A percentile compares a stretch with the other conserved stretches of the same genome.
Conservation (phyloP, 75 land plant species). For the Cunninghamia lanceolata region DNA sequence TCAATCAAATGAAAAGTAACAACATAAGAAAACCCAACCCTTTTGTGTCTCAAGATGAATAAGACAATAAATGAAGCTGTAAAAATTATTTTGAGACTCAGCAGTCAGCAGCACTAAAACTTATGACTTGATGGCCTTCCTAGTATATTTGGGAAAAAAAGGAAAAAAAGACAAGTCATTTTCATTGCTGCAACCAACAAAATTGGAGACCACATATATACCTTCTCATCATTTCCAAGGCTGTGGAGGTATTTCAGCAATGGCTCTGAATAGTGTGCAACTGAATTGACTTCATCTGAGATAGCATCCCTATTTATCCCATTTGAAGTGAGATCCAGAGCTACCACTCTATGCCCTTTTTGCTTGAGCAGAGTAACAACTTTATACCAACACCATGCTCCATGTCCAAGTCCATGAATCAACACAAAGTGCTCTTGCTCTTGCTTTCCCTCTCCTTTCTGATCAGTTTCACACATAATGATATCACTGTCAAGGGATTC, state of each 20-base stretch:
- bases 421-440: slow-evolving; percentile 30
- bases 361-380: slow-evolving; percentile 21
- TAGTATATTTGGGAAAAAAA: no score
- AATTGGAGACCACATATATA: neutral
- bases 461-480: neutral
- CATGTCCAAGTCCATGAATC: slow-evolving; percentile 38
- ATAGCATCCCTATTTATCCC: slow-evolving; percentile 21
- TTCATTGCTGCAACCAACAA: neutral
- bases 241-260: neutral
- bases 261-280: neutral
- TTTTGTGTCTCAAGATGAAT: neutral
- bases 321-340: slow-evolving; percentile 32
- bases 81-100: neutral
- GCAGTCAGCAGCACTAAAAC: neutral
- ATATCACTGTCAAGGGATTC: neutral
- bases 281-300: slow-evolving; percentile 9
- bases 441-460: neutral
- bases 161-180: neutral
- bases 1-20: neutral
- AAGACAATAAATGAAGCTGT: neutral
- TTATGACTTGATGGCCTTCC: no score
- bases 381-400: slow-evolving; percentile 48
- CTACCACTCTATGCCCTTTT: slow-evolving; percentile 25
- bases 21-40: neutral
- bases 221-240: slow-evolving; percentile 6